Conservation (phyloP, 352 stramenopile genomes). For the Pythium brachiatum region DNA sequence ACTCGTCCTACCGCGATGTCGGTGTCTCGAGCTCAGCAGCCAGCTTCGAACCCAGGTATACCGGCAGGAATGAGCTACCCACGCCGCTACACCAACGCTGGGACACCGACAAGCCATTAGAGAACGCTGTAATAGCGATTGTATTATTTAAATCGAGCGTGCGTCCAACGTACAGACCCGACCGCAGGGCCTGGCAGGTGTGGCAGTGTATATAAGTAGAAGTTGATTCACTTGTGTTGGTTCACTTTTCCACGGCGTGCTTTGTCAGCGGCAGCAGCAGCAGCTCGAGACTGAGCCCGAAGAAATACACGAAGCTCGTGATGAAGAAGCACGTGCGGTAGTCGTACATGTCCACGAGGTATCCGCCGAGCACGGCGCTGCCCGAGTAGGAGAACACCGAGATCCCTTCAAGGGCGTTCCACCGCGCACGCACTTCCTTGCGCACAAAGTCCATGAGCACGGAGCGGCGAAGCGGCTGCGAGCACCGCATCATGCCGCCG, state of each 20-base stretch:
- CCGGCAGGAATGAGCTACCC: neutral
- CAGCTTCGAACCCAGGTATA: neutral
- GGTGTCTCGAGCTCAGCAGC: neutral
- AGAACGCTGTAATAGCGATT: neutral
- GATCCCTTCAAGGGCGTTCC: conserved; percentile 74
- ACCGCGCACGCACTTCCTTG: conserved; percentile 68
- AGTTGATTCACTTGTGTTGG: too few relatives aligned
- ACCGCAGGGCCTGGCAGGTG: neutral
- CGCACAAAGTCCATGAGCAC: conserved; percentile 82
- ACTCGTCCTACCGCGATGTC: neutral
- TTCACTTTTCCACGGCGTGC: conserved; percentile 43
- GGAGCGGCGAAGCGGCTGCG: conserved; percentile 73
- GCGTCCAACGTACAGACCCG: neutral
- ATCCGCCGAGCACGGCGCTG: conserved; percentile 74
- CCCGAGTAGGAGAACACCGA: conserved; percentile 82
- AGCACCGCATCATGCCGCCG: conserved; percentile 85
- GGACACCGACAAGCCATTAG: neutral
- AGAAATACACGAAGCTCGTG: conserved; percentile 68
- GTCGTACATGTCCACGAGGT: conserved; percentile 70
- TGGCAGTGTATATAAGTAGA: too few relatives aligned
- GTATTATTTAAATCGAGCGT: neutral
- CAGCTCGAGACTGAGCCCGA: conserved; percentile 55
- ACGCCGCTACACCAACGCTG: neutral
- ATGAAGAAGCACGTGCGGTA: conserved; percentile 84
- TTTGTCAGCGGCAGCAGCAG: conserved; percentile 72